Conservation (phyloP, 1,139 yeast species). For the Yamadazyma diospyri region DNA sequence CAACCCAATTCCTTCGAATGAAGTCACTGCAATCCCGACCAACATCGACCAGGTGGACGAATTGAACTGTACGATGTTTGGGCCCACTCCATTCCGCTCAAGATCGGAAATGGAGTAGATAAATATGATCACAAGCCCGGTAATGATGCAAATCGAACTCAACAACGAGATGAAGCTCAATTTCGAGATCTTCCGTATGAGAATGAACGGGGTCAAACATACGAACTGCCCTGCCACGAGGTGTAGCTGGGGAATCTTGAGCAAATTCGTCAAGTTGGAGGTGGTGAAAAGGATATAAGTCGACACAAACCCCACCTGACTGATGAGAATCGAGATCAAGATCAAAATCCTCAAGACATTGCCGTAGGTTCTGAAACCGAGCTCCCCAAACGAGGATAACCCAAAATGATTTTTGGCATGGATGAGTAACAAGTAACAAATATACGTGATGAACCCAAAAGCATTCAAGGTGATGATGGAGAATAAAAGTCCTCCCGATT, state of each 20-base stretch:
- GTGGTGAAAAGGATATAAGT: constrained; percentile 74
- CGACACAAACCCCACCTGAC: constrained; percentile 77
- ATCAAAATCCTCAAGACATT: constrained; percentile 55
- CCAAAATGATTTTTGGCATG: constrained; percentile 53
- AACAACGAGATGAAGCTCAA: constrained; percentile 63
- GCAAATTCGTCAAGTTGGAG: constrained; percentile 56
- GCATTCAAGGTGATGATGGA: constrained; percentile 49
- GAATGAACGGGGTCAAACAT: constrained; percentile 62
- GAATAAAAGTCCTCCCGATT: constrained; percentile 67
- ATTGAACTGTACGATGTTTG: constrained; percentile 50
- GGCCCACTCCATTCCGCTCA: constrained; percentile 45
- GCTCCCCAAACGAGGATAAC: constrained; percentile 72
- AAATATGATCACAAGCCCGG: constrained; percentile 62
- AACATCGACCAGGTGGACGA: constrained; percentile 66
- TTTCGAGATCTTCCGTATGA: constrained; percentile 69
- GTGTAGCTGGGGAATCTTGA: constrained; percentile 17
- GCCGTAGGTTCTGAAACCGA: constrained; percentile 64
- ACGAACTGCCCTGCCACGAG: constrained; percentile 52
- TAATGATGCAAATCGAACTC: constrained; percentile 62
- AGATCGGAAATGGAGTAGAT: constrained; percentile 51
- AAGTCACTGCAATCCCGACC: constrained; percentile 77
- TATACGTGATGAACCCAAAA: constrained; percentile 65
- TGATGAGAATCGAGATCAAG: constrained; percentile 56
- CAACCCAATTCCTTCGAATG: constrained; percentile 78
- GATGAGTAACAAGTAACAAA: constrained; percentile 65